phyloP scores from a whole-genome alignment of 140 eudicot genomes.

The Flaveria floridana region DNA sequence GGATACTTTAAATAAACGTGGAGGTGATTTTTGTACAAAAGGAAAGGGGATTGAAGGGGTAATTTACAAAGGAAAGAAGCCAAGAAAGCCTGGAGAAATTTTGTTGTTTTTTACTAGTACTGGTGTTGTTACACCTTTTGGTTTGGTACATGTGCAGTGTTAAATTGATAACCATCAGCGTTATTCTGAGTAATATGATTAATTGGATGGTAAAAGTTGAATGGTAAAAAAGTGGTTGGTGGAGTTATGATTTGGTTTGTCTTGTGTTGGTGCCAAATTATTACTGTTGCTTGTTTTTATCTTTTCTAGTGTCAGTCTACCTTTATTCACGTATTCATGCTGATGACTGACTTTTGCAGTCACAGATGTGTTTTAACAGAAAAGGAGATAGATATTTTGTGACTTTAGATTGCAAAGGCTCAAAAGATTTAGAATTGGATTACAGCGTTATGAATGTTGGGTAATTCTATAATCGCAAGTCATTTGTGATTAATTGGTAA shows the following conservation, averaged over 20 bases:
- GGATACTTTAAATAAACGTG: slow-evolving; percentile 30
- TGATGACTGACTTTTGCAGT: slow-evolving; percentile 32
- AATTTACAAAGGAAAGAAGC: slow-evolving; percentile 33
- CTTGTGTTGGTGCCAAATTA: slow-evolving; percentile 30
- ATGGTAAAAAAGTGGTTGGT: slow-evolving; percentile 29
- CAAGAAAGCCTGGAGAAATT: slow-evolving; percentile 52
- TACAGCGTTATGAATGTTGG: too few relatives aligned
- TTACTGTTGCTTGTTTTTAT: slow-evolving; percentile 19
- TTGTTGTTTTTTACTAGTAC: slow-evolving; percentile 46
- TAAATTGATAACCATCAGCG: background rate
- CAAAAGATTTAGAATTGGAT: too few relatives aligned
- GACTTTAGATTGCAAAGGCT: background rate
- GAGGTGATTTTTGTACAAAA: slow-evolving; percentile 52
- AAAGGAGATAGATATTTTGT: slow-evolving; percentile 14
- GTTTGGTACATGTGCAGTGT: slow-evolving; percentile 38
- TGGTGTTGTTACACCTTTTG: slow-evolving; percentile 39
- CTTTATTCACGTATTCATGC: slow-evolving; percentile 31
- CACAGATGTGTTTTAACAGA: slow-evolving; percentile 17
- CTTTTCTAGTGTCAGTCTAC: slow-evolving; percentile 32
- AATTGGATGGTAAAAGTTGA: slow-evolving; percentile 25
- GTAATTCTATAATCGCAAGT: too few relatives aligned
- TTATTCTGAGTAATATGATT: background rate
- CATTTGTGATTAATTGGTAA: too few relatives aligned
- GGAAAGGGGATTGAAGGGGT: slow-evolving; percentile 20
- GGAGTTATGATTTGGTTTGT: slow-evolving; percentile 32